Evolutionary conservation across 1,139 yeast species (phyloP).

Genomic region (Hansenula lynferdii): DNA sequence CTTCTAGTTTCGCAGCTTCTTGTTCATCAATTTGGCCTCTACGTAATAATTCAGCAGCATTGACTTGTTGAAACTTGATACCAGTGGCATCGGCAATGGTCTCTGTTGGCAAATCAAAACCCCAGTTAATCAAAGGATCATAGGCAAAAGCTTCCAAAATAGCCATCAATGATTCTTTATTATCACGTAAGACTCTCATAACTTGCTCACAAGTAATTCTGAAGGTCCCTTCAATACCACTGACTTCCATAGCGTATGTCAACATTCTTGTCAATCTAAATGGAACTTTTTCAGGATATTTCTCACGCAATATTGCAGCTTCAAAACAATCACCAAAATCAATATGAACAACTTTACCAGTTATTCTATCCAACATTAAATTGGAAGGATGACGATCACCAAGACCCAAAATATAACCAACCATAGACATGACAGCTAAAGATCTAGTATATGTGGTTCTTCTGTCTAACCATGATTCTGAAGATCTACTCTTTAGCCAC

Average conservation of each 20-base stretch:
- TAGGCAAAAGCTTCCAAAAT: slow-evolving; percentile 97
- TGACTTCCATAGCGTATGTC: slow-evolving; percentile 97
- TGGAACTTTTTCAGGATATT: slow-evolving; percentile 97
- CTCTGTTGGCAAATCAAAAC: slow-evolving; percentile 86
- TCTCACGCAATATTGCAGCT: slow-evolving; percentile 93
- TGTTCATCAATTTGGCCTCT: slow-evolving; percentile 72
- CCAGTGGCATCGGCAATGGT: slow-evolving; percentile 75
- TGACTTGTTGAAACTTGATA: slow-evolving; percentile 56
- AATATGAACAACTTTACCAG: slow-evolving; percentile 95
- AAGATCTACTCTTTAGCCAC: slow-evolving; percentile 94
- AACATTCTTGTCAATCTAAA: slow-evolving; percentile 96
- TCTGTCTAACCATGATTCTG: slow-evolving; percentile 97
- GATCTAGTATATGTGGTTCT: slow-evolving; percentile 96
- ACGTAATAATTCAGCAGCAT: slow-evolving; percentile 63
- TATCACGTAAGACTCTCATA: slow-evolving; percentile 89
- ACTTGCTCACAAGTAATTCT: slow-evolving; percentile 96
- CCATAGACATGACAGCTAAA: slow-evolving; percentile 98
- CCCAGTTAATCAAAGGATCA: slow-evolving; percentile 99
- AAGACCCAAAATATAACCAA: slow-evolving; percentile 89
- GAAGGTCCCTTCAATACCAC: slow-evolving; percentile 97
- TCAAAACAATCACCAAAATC: slow-evolving; percentile 99
- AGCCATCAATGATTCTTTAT: slow-evolving; percentile 96
- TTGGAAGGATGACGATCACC: slow-evolving; percentile 99
- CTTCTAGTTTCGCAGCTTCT: slow-evolving; percentile 66
- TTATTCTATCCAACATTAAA: slow-evolving; percentile 86